Evolutionary conservation across 257 asterid species (phyloP), one percentile per base, ranked within the genome.

Genomic region (Verbascum thapsus): DNA sequence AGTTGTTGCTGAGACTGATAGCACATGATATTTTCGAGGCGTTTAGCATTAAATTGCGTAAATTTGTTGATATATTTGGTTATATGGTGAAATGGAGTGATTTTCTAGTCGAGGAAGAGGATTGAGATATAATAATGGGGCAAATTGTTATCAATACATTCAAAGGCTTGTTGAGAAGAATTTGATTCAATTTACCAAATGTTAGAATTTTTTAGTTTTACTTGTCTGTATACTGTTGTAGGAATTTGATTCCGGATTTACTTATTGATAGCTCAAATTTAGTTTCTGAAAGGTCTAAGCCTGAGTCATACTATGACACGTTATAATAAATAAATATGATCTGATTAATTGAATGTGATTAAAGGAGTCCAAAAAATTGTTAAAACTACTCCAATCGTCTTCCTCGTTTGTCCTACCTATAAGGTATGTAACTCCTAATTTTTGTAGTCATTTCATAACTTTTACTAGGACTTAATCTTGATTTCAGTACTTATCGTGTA

Each of bases 221-320:
- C 62, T n/a, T n/a, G n/a, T n/a, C n/a, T n/a, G n/a, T n/a, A 63
- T 64, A 69, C 66, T 65, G 71, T 16, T 49, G 78, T 75, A 72
- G 5, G 32, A 26, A 26, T 26, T 26, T 26, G 32, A 26, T 26
- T 26, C 5, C 32, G 13, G 19, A 17, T 57, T 57, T 39, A 57
- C 49, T 15, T 30, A 10, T 7, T 47, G 12, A 47, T 7, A 15
- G 68, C 69, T 50, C 26, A 26, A 41, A 26, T 40, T 47, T 41
- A 35, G 40, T 20, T 17, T 26, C 59, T 19, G 58, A 15, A 20
- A 51, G 17, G 3, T 51, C 37, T 13, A 30, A 12, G 7, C 2
- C 32, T n/a, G n/a, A n/a, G n/a, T n/a, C n/a, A n/a, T n/a, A n/a
- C n/a, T n/a, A n/a, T n/a, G n/a, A n/a, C n/a, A n/a, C n/a, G n/a